These are phyloP conservation scores for Cyanodermella asteris DNA, from an alignment of 2,329 filamentous ascomycete species.

Conservation along the genomic window DNA sequence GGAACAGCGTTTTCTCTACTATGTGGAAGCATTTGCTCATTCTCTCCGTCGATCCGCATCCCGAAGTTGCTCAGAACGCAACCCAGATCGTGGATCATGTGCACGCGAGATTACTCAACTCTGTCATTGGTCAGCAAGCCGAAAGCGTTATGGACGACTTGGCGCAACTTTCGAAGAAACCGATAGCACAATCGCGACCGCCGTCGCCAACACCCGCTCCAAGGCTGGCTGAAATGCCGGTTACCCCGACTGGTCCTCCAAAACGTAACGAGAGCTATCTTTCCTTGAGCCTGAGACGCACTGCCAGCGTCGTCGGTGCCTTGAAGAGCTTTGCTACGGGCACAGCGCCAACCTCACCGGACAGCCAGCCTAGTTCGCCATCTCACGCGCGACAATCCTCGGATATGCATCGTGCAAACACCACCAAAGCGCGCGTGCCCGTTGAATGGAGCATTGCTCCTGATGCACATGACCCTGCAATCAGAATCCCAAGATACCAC, in stretches of 20 bases:
- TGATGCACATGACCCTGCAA: constrained; percentile 50
- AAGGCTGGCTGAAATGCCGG: constrained; percentile 12
- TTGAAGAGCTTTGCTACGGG: constrained; percentile 40
- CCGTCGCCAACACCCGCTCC: constrained; percentile 8
- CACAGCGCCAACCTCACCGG: constrained; percentile 10
- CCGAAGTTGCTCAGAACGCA: constrained; percentile 73
- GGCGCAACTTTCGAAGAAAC: constrained; percentile 21
- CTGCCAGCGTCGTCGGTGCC: constrained; percentile 42
- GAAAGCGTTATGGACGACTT: constrained; percentile 58
- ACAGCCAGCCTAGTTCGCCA: constrained; percentile 10
- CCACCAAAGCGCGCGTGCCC: constrained; percentile 22
- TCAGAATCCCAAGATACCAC: constrained; percentile 48
- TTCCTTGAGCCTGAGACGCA: constrained; percentile 36
- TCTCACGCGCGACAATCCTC: constrained; percentile 9
- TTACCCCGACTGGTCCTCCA: constrained; percentile 25
- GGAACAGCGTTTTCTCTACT: constrained; percentile 78
- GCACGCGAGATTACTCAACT: constrained; percentile 55
- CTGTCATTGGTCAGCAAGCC: constrained; percentile 48
- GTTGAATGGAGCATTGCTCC: constrained; percentile 43
- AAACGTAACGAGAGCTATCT: constrained; percentile 41
- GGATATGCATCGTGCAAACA: constrained; percentile 21
- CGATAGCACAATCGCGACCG: constrained; percentile 17
- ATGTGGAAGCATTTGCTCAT: constrained; percentile 88
- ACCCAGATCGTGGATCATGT: constrained; percentile 71
- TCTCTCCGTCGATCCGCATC: constrained; percentile 81